Conservation (phyloP, 768 basidiomycete genomes). For the Amanita thiersii region DNA sequence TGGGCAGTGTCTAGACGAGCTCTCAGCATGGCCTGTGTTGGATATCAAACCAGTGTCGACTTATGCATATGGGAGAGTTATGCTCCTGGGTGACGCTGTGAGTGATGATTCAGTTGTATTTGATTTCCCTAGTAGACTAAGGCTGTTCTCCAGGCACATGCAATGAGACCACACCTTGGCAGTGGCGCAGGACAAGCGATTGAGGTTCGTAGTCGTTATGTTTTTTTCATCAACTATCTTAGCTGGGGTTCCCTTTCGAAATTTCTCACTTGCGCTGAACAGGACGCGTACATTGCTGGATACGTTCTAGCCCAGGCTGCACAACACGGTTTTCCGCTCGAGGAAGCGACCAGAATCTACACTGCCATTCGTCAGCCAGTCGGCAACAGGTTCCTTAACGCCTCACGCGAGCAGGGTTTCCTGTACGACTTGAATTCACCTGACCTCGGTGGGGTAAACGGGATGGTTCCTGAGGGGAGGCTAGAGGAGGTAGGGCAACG, state of each 20-base stretch:
- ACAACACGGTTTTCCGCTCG: background rate
- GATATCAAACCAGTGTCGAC: slow-evolving; percentile 20
- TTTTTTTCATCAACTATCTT: no score
- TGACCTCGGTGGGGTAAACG: no score
- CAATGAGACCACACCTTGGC: slow-evolving; percentile 18
- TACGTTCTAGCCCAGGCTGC: background rate
- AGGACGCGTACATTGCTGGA: background rate
- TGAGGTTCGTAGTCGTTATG: slow-evolving; percentile 15
- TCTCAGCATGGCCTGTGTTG: slow-evolving; percentile 25
- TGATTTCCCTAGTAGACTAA: slow-evolving; percentile 3
- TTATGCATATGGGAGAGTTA: slow-evolving; percentile 10
- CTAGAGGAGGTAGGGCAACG: no score
- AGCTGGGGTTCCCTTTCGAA: no score
- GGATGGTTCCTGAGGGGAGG: no score
- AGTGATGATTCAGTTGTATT: slow-evolving; percentile 11
- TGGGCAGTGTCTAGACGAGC: slow-evolving; percentile 17
- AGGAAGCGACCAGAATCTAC: background rate
- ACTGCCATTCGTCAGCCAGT: background rate
- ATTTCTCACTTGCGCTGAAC: background rate
- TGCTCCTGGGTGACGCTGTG: slow-evolving; percentile 3
- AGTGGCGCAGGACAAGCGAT: slow-evolving; percentile 21
- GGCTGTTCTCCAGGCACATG: slow-evolving; percentile 16
- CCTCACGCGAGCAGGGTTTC: background rate
- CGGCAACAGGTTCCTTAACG: background rate
- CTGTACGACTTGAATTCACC: background rate